Conservation (phyloP, 2,329 filamentous ascomycete genomes). For the Stachybotrys chartarum region DNA sequence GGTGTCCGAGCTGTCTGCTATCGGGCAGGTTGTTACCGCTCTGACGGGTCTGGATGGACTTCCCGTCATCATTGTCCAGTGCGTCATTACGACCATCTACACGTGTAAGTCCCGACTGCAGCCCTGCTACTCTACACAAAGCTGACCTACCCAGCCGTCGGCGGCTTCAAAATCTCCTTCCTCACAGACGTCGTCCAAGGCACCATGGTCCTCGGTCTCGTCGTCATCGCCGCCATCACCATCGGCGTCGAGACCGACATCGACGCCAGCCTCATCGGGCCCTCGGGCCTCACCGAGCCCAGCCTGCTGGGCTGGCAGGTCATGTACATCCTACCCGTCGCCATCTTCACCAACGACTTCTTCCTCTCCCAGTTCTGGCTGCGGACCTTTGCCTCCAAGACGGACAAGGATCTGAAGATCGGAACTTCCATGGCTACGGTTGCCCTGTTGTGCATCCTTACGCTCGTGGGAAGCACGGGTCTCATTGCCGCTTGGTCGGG, state of each 20-base stretch:
- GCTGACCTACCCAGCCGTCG: constrained; percentile 47
- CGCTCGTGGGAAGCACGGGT: constrained; percentile 65
- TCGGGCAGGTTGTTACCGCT: constrained; percentile 70
- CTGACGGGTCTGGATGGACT: constrained; percentile 69
- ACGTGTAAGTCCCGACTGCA: constrained; percentile 50
- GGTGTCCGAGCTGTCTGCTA: constrained; percentile 74
- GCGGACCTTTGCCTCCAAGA: constrained; percentile 72
- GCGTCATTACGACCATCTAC: constrained; percentile 72
- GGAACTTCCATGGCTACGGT: constrained; percentile 63
- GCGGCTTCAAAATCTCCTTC: constrained; percentile 79
- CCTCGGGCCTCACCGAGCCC: constrained; percentile 61
- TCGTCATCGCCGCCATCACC: constrained; percentile 71
- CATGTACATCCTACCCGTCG: constrained; percentile 75
- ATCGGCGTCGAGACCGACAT: constrained; percentile 70
- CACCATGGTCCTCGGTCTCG: constrained; percentile 66
- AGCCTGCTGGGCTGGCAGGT: constrained; percentile 77
- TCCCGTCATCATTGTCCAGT: constrained; percentile 71
- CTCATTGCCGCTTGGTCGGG: constrained; percentile 75
- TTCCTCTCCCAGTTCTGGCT: constrained; percentile 83
- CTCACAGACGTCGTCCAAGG: constrained; percentile 79
- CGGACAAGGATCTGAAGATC: constrained; percentile 70
- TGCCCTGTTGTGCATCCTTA: constrained; percentile 60
- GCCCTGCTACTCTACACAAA: neutral
- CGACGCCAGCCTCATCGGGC: constrained; percentile 58
- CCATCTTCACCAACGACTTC: constrained; percentile 78